Percentiles rank a stretch among this genome's conserved stretches.
Evolutionary conservation across 371 early-diverging fungal species (phyloP).

Genomic region (Zychaea mexicana): DNA sequence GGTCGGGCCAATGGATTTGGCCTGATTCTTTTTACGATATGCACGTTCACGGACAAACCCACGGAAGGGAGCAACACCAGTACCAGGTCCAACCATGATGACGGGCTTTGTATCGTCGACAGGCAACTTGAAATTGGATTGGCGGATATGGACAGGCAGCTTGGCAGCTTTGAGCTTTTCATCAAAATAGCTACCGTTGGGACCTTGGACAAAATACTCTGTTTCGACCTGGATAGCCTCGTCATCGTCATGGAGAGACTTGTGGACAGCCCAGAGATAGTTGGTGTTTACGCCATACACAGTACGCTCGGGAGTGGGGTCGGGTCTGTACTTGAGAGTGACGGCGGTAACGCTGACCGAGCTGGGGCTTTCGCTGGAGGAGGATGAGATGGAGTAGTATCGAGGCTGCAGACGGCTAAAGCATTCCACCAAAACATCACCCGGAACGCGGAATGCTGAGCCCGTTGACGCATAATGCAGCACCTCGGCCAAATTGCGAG

Average conservation of each 20-base stretch:
- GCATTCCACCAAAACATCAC: slow-evolving; percentile 70
- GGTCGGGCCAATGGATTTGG: slow-evolving; percentile 70
- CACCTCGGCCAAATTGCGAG: slow-evolving; percentile 62
- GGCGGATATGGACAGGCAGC: slow-evolving; percentile 85
- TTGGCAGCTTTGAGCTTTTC: slow-evolving; percentile 19
- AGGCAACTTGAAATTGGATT: slow-evolving; percentile 83
- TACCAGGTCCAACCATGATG: slow-evolving; percentile 96
- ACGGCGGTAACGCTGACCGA: slow-evolving; percentile 82
- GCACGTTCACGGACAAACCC: slow-evolving; percentile 91
- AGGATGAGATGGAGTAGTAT: slow-evolving; percentile 92
- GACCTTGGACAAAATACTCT: slow-evolving; percentile 37
- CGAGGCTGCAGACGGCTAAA: slow-evolving; percentile 83
- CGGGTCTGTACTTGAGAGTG: slow-evolving; percentile 75
- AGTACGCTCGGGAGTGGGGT: slow-evolving; percentile 40
- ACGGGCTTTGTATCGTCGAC: slow-evolving; percentile 70
- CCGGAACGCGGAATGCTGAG: slow-evolving; percentile 43
- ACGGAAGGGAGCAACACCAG: slow-evolving; percentile 93
- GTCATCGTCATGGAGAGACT: slow-evolving; percentile 12
- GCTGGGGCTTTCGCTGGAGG: slow-evolving; percentile 66
- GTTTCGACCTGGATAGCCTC: slow-evolving; percentile 28
- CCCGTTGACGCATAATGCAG: slow-evolving; percentile 34
- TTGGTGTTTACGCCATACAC: slow-evolving; percentile 77
- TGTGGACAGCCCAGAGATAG: slow-evolving; percentile 57
- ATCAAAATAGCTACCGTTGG: slow-evolving; percentile 29
- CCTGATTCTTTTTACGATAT: slow-evolving; percentile 40